Evolutionary conservation across 2,329 filamentous ascomycete genomes (phyloP).

Genomic region (Alternaria infectoria): DNA sequence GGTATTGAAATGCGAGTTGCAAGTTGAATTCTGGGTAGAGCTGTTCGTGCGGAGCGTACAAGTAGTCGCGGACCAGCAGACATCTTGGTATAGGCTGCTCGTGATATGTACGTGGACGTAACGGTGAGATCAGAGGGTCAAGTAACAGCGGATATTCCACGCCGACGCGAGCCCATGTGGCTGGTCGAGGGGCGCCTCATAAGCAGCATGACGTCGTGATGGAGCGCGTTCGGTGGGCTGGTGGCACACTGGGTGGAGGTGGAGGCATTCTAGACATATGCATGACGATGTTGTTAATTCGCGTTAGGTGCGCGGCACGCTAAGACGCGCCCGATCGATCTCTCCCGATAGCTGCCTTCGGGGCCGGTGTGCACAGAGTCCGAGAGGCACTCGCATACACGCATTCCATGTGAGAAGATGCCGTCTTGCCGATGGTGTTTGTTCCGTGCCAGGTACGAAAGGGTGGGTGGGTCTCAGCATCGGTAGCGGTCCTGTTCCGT

Average conservation of each 20-base stretch:
- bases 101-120: conserved; percentile 18
- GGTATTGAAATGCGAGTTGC: neutral
- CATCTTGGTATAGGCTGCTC: conserved; percentile 15
- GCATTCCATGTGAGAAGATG: neutral
- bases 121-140: conserved; percentile 27
- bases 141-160: conserved; percentile 2
- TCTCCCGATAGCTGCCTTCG: neutral
- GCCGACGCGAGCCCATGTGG: conserved; percentile 3
- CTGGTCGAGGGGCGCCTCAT: conserved; percentile 2
- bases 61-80: conserved; percentile 19
- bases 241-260: conserved; percentile 18
- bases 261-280: conserved; percentile 24
- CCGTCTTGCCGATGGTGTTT: neutral
- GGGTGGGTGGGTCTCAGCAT: neutral
- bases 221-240: conserved; percentile 11
- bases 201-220: conserved; percentile 29
- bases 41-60: conserved; percentile 15
- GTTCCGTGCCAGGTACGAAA: neutral
- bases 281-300: conserved; percentile 30
- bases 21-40: conserved; percentile 7
- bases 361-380: conserved; percentile 4
- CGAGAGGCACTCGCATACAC: neutral
- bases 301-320: conserved; percentile 19
- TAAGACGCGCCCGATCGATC: conserved; percentile 14
- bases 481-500: neutral